These are phyloP conservation scores for Fraxinus baroniana DNA, from an alignment of 305 asterid species.

Conservation along the genomic window DNA sequence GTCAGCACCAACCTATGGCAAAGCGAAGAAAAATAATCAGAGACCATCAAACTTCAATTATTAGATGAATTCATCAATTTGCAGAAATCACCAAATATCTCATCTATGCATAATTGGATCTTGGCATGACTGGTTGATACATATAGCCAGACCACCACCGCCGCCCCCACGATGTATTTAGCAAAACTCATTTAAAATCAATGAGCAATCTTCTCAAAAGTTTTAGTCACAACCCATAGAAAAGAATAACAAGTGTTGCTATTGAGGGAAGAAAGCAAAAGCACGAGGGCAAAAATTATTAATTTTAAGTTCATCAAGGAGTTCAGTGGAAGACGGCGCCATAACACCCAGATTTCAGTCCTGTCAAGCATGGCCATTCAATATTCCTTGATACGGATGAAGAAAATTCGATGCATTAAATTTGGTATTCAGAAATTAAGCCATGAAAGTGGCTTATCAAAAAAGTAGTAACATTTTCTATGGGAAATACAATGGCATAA, in stretches of 20 bases:
- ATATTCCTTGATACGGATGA: background rate
- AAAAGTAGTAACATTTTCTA: background rate
- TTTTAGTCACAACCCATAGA: background rate
- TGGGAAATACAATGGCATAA: background rate
- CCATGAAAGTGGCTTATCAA: background rate
- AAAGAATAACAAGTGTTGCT: background rate
- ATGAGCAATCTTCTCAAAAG: background rate
- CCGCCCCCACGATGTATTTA: background rate
- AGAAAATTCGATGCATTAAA: background rate
- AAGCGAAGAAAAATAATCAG: conserved; percentile 21
- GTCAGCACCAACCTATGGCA: conserved; percentile 83
- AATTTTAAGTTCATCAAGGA: background rate
- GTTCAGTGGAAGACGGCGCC: background rate
- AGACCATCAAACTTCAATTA: background rate
- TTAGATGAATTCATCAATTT: background rate
- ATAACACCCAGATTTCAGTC: background rate
- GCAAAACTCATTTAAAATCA: background rate
- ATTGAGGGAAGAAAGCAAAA: background rate
- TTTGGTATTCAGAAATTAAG: conserved; percentile 8
- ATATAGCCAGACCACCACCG: conserved; percentile 2
- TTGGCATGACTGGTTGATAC: conserved; percentile 9
- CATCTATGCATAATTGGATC: conserved; percentile 5
- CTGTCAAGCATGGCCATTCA: background rate
- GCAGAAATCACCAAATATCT: conserved; percentile 4
- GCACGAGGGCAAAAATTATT: background rate